These are phyloP conservation scores for Vitis hybrid DNA, from an alignment of 177 flowering plant species.

Conservation along the genomic window DNA sequence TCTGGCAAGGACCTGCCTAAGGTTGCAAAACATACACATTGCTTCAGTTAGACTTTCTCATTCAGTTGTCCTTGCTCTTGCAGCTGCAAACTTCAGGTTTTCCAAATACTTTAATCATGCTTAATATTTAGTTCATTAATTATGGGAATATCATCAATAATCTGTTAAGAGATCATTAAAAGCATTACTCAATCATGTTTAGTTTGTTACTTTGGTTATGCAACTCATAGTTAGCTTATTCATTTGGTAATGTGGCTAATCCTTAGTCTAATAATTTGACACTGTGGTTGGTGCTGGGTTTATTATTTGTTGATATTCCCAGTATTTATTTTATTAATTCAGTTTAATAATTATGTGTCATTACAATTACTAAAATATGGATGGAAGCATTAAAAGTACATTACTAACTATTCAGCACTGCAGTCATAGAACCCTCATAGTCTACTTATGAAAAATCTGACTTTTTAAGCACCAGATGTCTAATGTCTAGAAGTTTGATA, in stretches of 20 bases:
- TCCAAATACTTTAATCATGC: conserved; percentile 7
- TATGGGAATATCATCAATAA: neutral
- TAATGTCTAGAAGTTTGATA: neutral
- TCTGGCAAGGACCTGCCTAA: conserved; percentile 77
- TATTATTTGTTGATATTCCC: too few species aligned
- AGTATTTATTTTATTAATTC: too few species aligned
- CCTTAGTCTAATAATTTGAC: too few species aligned
- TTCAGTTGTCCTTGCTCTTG: conserved; percentile 77
- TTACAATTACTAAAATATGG: too few species aligned
- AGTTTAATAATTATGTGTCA: too few species aligned
- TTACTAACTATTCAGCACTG: too few species aligned
- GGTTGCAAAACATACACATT: conserved; percentile 82
- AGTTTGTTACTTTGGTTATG: neutral
- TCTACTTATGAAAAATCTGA: neutral
- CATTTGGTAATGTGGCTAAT: too few species aligned
- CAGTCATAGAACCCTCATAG: neutral
- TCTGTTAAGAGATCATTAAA: neutral
- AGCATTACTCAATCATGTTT: neutral
- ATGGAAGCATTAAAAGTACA: too few species aligned
- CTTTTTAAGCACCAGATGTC: neutral
- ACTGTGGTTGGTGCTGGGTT: too few species aligned
- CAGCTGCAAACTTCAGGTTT: conserved; percentile 85
- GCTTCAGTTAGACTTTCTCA: conserved; percentile 78
- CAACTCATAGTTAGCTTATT: too few species aligned
- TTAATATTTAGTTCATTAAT: too few species aligned